These are phyloP conservation scores for Agarophyton chilense DNA, from an alignment of 23 red algal genomes.

Conservation along the genomic window DNA sequence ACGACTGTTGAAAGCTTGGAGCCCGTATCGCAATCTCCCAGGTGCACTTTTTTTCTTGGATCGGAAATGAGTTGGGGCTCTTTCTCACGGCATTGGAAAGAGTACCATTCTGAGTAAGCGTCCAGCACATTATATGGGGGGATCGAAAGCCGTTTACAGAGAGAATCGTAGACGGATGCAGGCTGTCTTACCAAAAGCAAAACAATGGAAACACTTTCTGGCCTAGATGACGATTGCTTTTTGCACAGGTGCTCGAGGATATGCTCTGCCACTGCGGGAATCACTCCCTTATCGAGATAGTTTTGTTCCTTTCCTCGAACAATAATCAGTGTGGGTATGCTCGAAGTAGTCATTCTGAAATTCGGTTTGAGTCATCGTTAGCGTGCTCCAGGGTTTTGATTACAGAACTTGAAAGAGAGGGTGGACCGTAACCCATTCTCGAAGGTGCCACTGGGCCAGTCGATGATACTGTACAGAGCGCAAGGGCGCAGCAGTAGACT, in stretches of 20 bases:
- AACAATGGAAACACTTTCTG: background rate
- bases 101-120: slow-evolving; percentile 45
- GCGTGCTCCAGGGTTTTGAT: too few species aligned
- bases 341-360: background rate
- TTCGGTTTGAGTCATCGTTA: background rate
- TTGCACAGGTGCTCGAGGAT: slow-evolving; percentile 6
- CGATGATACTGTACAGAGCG: too few species aligned
- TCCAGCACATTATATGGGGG: slow-evolving; percentile 1
- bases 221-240: background rate
- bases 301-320: background rate
- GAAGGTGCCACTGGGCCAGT: too few species aligned
- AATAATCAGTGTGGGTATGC: background rate
- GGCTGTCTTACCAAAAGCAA: slow-evolving; percentile 5
- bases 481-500: too few species aligned
- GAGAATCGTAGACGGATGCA: background rate
- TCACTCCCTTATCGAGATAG: slow-evolving; percentile 17
- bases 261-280: slow-evolving; percentile 14
- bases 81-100: background rate
- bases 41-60: background rate
- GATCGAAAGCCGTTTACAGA: background rate
- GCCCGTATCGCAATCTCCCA: background rate
- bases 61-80: background rate
- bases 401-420: too few species aligned
- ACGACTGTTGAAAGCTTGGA: background rate
- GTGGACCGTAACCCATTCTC: too few species aligned